Evolutionary conservation across 371 early-diverging fungal species (phyloP).

Genomic region (Circinella umbellata): DNA sequence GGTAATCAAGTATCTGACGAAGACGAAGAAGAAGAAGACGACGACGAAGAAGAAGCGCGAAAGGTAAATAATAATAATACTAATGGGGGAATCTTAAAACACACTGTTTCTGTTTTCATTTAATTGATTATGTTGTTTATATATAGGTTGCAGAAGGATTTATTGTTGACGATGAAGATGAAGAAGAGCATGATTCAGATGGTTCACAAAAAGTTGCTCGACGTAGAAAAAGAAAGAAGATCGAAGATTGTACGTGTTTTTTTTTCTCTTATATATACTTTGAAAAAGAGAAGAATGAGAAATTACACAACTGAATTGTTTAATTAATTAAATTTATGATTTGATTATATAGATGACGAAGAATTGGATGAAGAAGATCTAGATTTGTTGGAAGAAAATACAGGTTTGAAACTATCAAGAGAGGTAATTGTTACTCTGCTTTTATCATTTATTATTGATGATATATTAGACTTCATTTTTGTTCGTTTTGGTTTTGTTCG

Average conservation of each 20-base stretch:
- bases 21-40: conserved; percentile 67
- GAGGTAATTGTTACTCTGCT: conserved; percentile 2
- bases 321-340: background rate
- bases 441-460: too few relatives aligned
- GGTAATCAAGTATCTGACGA: conserved; percentile 53
- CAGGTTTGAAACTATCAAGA: conserved; percentile 62
- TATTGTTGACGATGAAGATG: conserved; percentile 74
- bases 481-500: too few relatives aligned
- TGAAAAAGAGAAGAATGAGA: background rate
- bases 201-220: conserved; percentile 42
- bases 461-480: too few relatives aligned
- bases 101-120: too few relatives aligned
- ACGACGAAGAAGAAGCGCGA: conserved; percentile 61
- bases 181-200: conserved; percentile 52
- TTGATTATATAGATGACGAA: conserved; percentile 47
- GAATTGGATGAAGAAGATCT: conserved; percentile 91
- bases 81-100: too few relatives aligned
- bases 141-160: conserved; percentile 67
- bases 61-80: conserved; percentile 25
- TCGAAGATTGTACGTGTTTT: conserved; percentile 38
- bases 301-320: too few relatives aligned
- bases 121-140: background rate
- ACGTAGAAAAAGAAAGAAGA: conserved; percentile 58
- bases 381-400: conserved; percentile 84
- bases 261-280: background rate